These are phyloP conservation scores for Acanthamoeba culbertsoni DNA, from an alignment of 208 protist genomes.

Conservation along the genomic window DNA sequence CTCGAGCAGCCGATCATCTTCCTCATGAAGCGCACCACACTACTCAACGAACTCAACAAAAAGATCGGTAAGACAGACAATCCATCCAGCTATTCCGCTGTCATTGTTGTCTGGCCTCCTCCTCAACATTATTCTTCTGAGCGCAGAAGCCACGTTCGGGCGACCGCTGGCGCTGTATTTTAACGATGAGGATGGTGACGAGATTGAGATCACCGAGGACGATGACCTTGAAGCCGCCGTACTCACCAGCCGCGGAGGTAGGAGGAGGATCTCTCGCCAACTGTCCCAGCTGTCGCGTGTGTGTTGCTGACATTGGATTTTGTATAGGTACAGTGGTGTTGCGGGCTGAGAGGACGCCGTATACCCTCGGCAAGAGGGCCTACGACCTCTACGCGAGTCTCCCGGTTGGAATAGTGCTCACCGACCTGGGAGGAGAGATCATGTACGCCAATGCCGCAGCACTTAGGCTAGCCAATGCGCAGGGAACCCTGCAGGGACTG, in stretches of 20 bases:
- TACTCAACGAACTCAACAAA: neutral
- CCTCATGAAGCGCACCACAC: neutral
- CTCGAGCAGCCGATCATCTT: neutral
- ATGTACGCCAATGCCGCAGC: neutral
- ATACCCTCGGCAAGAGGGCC: neutral
- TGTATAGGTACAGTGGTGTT: neutral
- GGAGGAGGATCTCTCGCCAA: neutral
- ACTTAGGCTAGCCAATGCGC: neutral
- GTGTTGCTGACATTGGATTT: neutral
- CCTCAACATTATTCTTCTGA: neutral
- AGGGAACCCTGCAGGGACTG: neutral
- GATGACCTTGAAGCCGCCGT: neutral
- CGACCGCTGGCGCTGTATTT: neutral
- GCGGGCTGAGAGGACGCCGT: neutral
- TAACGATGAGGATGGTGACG: neutral
- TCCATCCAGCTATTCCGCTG: neutral
- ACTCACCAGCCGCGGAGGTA: neutral
- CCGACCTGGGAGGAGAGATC: neutral
- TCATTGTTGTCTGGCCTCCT: neutral
- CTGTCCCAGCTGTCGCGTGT: neutral
- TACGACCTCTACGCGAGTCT: neutral
- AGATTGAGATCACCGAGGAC: neutral
- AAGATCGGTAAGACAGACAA: neutral
- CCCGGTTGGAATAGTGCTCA: neutral
- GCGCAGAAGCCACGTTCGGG: neutral